A percentile compares a stretch with the other conserved stretches of the same genome.
Conservation (phyloP, 2,329 filamentous ascomycete species). For the Graphilbum ipis-grandicollis region DNA sequence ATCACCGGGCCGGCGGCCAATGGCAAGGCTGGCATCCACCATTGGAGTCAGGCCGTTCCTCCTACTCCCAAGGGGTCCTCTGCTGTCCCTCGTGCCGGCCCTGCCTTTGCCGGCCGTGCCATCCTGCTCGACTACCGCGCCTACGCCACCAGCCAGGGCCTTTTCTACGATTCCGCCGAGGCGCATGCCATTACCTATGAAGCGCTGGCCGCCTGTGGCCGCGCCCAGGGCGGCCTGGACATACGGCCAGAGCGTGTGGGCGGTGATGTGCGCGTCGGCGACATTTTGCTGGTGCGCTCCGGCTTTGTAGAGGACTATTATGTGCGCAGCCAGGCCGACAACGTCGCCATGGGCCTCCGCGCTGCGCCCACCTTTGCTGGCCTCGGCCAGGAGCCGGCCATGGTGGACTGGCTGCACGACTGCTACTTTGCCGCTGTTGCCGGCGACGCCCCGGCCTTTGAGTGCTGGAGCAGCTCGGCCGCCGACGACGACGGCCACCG, state of each 20-base stretch:
- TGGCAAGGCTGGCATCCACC: background rate
- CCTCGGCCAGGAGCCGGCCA: slow-evolving; percentile 27
- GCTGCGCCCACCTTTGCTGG: slow-evolving; percentile 18
- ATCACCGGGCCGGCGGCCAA: background rate
- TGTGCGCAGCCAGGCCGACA: slow-evolving; percentile 11
- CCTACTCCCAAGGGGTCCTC: too few relatives aligned
- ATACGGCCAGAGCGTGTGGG: slow-evolving; percentile 7
- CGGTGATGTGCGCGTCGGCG: slow-evolving; percentile 26
- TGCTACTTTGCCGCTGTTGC: slow-evolving; percentile 34
- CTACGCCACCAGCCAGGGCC: slow-evolving; percentile 22
- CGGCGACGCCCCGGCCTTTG: slow-evolving; percentile 35
- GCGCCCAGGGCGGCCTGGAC: slow-evolving; percentile 15
- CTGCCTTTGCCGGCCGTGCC: slow-evolving; percentile 30
- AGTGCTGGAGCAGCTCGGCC: slow-evolving; percentile 15
- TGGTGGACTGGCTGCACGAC: slow-evolving; percentile 40
- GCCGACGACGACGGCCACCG: slow-evolving; percentile 10
- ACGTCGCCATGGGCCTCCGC: background rate
- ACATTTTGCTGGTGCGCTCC: slow-evolving; percentile 38
- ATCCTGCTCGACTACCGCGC: slow-evolving; percentile 30
- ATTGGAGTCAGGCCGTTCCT: slow-evolving; percentile 7
- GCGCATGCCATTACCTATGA: slow-evolving; percentile 23
- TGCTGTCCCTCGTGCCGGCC: too few relatives aligned
- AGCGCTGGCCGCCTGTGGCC: slow-evolving; percentile 24
- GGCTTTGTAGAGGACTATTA: slow-evolving; percentile 31
- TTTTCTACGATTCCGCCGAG: slow-evolving; percentile 19